Evolutionary conservation across 139 green algal species (phyloP).

Genomic region (Coccomyxa sp.): DNA sequence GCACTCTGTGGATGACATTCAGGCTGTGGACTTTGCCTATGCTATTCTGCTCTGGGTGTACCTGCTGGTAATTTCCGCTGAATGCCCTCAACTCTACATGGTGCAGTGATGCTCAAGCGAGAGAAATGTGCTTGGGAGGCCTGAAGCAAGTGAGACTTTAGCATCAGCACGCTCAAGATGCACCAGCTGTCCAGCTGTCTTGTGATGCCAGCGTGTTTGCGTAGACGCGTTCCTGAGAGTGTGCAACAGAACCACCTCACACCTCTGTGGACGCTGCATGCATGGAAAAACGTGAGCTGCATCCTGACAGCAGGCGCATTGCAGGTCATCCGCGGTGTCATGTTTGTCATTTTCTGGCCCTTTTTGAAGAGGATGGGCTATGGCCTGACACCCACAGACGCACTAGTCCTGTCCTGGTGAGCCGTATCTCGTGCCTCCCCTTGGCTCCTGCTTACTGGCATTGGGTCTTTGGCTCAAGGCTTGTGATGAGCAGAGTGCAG

Average conservation of each 20-base stretch:
- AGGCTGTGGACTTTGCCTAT: conserved; percentile 36
- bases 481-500: no score
- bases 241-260: background rate
- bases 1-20: conserved; percentile 2
- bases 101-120: background rate
- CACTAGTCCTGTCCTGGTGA: conserved; percentile 33
- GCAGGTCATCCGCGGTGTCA: conserved; percentile 36
- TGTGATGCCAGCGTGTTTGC: no score
- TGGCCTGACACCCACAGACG: conserved; percentile 39
- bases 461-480: background rate
- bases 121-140: no score
- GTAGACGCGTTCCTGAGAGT: no score
- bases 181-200: no score
- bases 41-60: conserved; percentile 41
- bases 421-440: background rate
- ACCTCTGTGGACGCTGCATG: background rate
- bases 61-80: conserved; percentile 26
- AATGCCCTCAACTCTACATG: background rate
- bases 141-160: no score
- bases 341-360: conserved; percentile 43
- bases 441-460: background rate
- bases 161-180: no score
- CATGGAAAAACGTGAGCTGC: no score
- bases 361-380: conserved; percentile 42
- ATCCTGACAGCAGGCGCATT: background rate